A percentile compares a stretch with the other conserved stretches of the same genome.
phyloP scores from a whole-genome alignment of 208 protist species.

The Crithidia sp. region DNA sequence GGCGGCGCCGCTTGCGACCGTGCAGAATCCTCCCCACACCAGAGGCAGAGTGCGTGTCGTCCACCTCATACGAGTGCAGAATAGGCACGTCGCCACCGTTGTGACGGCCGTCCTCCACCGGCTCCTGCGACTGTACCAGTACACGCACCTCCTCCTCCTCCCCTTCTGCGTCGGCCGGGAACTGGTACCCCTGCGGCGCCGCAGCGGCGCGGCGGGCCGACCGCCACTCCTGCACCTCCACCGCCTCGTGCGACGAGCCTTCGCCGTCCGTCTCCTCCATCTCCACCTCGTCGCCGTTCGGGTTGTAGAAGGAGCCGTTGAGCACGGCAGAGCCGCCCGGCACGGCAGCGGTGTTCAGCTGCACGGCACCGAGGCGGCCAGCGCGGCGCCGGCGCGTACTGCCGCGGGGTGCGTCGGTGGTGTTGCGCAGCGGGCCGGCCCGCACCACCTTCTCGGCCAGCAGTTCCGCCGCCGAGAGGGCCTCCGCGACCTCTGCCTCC shows the following conservation, averaged over 20 bases:
- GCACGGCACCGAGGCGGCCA: constrained; percentile 6
- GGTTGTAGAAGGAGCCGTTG: background rate
- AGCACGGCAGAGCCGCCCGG: background rate
- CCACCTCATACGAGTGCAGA: constrained; percentile 26
- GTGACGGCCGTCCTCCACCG: background rate
- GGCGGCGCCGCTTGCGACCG: constrained; percentile 18
- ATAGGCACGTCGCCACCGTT: background rate
- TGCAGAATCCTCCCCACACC: background rate
- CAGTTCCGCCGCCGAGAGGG: constrained; percentile 57
- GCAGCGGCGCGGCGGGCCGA: constrained; percentile 10
- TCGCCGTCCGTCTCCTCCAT: background rate
- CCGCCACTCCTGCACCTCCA: constrained; percentile 30
- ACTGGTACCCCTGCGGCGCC: background rate
- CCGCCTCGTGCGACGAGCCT: background rate
- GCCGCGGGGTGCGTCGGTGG: background rate
- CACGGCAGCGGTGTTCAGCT: background rate
- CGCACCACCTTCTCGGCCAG: constrained; percentile 54
- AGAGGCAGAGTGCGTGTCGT: background rate
- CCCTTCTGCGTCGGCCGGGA: background rate
- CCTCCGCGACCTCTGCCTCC: constrained; percentile 58
- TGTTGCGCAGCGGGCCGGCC: constrained; percentile 26
- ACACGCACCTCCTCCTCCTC: constrained; percentile 15
- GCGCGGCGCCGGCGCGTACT: constrained; percentile 10
- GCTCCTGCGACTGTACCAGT: constrained; percentile 11
- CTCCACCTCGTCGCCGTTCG: background rate